Conservation (phyloP, 805 yeast genomes). For the Saccharomyces eubayanus region DNA sequence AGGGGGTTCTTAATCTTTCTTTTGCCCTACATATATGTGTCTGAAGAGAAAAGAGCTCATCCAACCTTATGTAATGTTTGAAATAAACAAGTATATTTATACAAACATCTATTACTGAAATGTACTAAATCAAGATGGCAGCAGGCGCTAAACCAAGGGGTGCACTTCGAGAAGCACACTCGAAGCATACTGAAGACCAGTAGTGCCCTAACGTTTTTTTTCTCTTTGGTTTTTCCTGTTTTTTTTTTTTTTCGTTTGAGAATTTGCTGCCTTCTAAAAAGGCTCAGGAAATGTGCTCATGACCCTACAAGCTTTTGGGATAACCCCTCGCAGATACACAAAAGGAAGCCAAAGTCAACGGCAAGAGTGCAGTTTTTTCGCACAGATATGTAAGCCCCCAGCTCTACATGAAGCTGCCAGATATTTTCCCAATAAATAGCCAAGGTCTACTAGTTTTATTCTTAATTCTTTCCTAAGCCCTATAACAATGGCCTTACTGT, state of each 20-base stretch:
- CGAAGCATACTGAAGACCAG: neutral
- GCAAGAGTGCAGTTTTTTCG: neutral
- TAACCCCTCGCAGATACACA: neutral
- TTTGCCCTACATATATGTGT: neutral
- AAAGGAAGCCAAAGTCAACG: neutral
- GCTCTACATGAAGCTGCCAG: neutral
- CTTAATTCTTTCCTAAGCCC: neutral
- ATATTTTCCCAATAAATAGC: neutral
- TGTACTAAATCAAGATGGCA: neutral
- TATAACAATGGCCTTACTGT: neutral
- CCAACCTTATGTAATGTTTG: neutral
- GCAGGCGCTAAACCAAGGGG: neutral
- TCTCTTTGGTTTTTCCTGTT: neutral
- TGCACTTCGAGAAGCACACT: neutral
- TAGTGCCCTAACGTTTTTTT: neutral
- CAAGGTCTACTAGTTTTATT: neutral
- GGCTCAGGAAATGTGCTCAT: neutral
- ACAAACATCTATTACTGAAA: neutral
- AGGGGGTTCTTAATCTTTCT: neutral
- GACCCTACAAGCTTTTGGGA: neutral
- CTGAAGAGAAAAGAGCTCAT: neutral
- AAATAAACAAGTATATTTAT: neutral
- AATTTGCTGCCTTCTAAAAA: neutral
- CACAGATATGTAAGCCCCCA: neutral
- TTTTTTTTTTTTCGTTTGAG: neutral